phyloP scores from a whole-genome alignment of 192 early-diverging fungal species.

The Rhizophlyctis rosea region DNA sequence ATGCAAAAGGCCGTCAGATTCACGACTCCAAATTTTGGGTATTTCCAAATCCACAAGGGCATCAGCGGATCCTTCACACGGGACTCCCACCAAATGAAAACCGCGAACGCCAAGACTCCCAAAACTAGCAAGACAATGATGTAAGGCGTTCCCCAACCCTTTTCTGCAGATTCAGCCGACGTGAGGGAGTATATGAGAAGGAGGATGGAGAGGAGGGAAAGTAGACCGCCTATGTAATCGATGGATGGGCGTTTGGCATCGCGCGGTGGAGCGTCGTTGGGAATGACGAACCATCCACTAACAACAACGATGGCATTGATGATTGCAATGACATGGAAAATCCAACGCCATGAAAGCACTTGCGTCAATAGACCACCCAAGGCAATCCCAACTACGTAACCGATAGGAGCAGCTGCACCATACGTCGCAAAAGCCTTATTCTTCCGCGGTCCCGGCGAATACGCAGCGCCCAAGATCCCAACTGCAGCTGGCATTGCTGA shows the following conservation, averaged over 20 bases:
- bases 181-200: background rate
- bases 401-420: background rate
- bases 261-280: background rate
- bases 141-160: background rate
- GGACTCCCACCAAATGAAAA: background rate
- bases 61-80: background rate
- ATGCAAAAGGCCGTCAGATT: no score
- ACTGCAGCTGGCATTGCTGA: background rate
- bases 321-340: conserved; percentile 2
- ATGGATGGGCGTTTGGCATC: conserved; percentile 1
- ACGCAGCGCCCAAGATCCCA: background rate
- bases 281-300: background rate
- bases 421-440: background rate
- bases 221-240: conserved; percentile 3
- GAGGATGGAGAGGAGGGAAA: background rate
- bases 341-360: background rate
- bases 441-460: background rate
- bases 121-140: background rate
- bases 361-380: conserved; percentile 1
- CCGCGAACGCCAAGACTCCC: background rate
- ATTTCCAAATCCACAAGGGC: background rate
- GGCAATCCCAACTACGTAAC: background rate
- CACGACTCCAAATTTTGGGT: background rate
- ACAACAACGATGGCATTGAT: background rate
- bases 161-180: background rate